Base-by-base conservation (phyloP, 352 stramenopile genomes). In the Peronospora tabacina region DNA sequence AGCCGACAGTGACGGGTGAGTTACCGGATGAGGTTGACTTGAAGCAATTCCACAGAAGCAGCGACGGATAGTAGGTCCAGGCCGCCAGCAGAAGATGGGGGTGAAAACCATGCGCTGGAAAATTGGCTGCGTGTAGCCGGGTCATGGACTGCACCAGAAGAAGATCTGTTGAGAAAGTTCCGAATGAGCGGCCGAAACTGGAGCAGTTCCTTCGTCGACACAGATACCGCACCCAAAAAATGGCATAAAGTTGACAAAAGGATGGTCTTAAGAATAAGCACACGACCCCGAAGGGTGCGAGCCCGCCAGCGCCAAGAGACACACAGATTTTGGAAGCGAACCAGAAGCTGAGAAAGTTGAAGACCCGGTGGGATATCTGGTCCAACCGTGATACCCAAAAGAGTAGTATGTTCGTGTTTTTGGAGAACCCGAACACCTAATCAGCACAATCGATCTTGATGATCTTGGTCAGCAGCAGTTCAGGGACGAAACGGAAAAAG, bases 21-120 rank as follows among this genome's bases (percentile, higher is more conserved):
- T 11, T 57, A 34, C 7, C 40, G 20, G 11, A 56, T 56, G 2
- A 55, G 35, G 16, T 56, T 45, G 2, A 56, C 49, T 40, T 49
- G 32, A 11, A 49, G 40, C 1, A 49, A 22, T 5, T 49, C 33
- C 0, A 44, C 39, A 15, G 32, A 49, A 1, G 15, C 33, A n/a
- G 40, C 10, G 0, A 49, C 16, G 12, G 40, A 22, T 9, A 16
- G 40, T 32, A 50, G 16, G 13, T 56, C 40, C 2, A 44, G 20
- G 6, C 19, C 22, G 0, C 38, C 19, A 0, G 5, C 22, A 9
- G 10, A 17, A 3, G 38, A n/a, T 20, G 24, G 2, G 0, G 19
- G 12, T 12, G 38, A 12, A 34, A n/a, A 30, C 38, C 20, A 20
- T 0, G 3, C 5, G 4, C 8, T 32, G 2, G 38, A 17, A 12